Evolutionary conservation across 2,329 filamentous ascomycete species (phyloP), one percentile per base, ranked within the genome.

Genomic region (Mollisiaceae sp.): DNA sequence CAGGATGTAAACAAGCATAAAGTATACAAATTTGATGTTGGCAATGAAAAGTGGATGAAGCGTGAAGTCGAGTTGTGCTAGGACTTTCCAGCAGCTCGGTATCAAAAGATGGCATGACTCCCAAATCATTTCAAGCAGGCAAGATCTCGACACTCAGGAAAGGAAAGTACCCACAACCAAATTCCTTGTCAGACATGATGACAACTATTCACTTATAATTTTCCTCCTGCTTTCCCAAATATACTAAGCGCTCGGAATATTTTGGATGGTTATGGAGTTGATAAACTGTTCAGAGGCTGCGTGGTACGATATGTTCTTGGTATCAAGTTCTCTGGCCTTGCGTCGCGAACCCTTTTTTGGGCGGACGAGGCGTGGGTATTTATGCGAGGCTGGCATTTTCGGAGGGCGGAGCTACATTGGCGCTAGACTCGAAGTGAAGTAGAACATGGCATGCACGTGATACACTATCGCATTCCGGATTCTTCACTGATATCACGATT

Each of bases 131-230:
- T 20, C 20, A 18, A 62, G 50, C n/a, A 62, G n/a, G n/a, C 20
- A 24, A 20, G 36, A 45, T 27, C 47, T 35, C 32, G 12, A 54
- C 52, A 9, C 20, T 43, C 59, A 55, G 59, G 14, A 62, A 59
- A 59, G 63, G 35, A 24, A 24, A 60, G 43, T 63, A 72, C 86
- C 79, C 75, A 88, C 87, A 84, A 78, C 82, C 84, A 79, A 89
- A 87, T 76, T 89, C 87, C 77, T 88, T 85, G 73, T 89, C 87
- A 64, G 87, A 89, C 87, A 89, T 89, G 8, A 45, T 71, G 63
- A 24, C 38, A 43, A 35, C 15, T 36, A 38, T 52, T 60, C 27
- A 20, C 38, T 35, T 18, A 11, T 22, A 45, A n/a, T 8, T 38
- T n/a, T 20, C 35, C 22, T 36, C 4, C 3, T 11, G 12, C 15